Conservation (phyloP, 108 stramenopile genomes). For the Cyclostephanos tholiformis region DNA sequence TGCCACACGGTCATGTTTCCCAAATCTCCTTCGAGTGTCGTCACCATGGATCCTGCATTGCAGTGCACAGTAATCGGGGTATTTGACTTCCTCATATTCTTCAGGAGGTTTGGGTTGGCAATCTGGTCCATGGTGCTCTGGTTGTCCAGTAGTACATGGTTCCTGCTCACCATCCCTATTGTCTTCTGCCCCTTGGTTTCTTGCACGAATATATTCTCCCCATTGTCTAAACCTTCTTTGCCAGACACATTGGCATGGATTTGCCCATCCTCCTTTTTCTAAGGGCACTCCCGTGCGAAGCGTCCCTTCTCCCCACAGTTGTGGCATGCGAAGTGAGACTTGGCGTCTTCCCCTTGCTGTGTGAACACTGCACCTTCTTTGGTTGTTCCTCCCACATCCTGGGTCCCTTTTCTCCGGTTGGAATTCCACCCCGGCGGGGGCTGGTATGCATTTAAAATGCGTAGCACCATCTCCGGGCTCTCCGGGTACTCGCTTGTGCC, state of each 20-base stretch:
- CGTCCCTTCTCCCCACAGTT: too few species aligned
- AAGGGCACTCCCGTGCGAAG: too few species aligned
- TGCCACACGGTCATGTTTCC: conserved; percentile 41
- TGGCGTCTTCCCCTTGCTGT: neutral
- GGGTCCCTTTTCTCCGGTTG: too few species aligned
- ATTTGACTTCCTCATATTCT: neutral
- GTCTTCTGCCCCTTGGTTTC: too few species aligned
- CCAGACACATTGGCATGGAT: neutral
- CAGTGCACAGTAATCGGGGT: neutral
- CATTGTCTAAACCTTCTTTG: too few species aligned
- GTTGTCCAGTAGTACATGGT: neutral
- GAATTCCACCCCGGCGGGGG: too few species aligned
- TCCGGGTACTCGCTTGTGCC: conserved; percentile 4
- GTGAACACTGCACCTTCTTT: conserved; percentile 1
- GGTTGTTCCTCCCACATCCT: neutral
- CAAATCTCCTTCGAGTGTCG: conserved; percentile 12
- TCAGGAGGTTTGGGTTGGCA: conserved; percentile 1
- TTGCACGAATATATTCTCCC: too few species aligned
- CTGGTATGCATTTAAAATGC: neutral
- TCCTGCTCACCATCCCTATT: too few species aligned
- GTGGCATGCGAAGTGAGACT: neutral
- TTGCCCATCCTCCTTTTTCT: too few species aligned
- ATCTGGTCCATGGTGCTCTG: neutral
- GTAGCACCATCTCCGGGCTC: too few species aligned
- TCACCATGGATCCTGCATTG: conserved; percentile 27